These are phyloP conservation scores for Solanum lycopersicoides DNA, from an alignment of 257 asterid genomes.

Conservation along the genomic window DNA sequence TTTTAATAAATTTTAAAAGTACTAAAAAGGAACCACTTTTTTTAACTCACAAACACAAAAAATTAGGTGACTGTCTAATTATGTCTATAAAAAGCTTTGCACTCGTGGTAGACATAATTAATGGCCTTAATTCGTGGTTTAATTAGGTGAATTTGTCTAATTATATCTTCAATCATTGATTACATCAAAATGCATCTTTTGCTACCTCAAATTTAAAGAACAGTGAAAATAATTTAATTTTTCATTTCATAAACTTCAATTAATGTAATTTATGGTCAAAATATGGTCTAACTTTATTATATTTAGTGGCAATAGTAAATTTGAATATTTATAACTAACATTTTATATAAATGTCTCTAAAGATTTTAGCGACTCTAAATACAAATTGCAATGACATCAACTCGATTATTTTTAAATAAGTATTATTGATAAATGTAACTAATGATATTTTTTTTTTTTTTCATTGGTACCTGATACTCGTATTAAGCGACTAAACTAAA, in stretches of 20 bases:
- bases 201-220: background rate
- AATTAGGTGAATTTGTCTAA: background rate
- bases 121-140: slow-evolving; percentile 4
- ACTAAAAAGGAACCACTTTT: background rate
- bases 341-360: too few relatives aligned
- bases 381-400: too few relatives aligned
- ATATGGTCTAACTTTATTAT: too few relatives aligned
- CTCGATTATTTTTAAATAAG: too few relatives aligned
- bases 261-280: background rate
- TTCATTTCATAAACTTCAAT: background rate
- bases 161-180: background rate
- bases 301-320: too few relatives aligned
- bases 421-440: too few relatives aligned
- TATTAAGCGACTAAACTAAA: background rate
- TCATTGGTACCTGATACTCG: background rate
- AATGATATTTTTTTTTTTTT: too few relatives aligned
- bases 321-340: too few relatives aligned
- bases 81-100: background rate
- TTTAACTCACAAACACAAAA: background rate
- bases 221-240: accelerated
- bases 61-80: background rate
- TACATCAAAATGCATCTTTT: background rate
- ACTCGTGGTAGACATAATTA: slow-evolving; percentile 9
- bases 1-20: background rate
- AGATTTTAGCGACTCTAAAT: too few relatives aligned